Evolutionary conservation across 2,329 filamentous ascomycete species (phyloP), one percentile per base, ranked within the genome.

Genomic region (Beauveria pseudobassiana): DNA sequence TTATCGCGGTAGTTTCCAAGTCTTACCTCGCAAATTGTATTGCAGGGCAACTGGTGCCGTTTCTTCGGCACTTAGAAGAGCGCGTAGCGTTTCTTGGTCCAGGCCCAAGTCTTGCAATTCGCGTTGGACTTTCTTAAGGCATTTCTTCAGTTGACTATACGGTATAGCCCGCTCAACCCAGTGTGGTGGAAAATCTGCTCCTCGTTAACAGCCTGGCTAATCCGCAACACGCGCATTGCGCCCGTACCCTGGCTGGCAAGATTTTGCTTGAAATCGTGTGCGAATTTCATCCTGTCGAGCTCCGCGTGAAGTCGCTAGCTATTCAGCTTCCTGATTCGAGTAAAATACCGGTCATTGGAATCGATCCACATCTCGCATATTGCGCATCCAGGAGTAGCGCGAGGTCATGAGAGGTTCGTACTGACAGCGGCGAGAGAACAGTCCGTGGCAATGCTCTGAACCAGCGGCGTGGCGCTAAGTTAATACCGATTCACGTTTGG

Each of bases 101-200:
- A 96, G 83, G 8, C 91, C 91, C 16, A 93, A 76, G 40, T 82
- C 80, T 46, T 80, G 76, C 58, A 96, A 80, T 76, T 96, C 90
- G 57, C 78, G 76, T 65, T 87, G 84, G 55, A 96, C 87, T 70
- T 87, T 87, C 71, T 93, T 93, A 71, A 96, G 87, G 74, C 89
- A 90, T 77, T 96, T 96, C 75, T 96, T 96, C 62, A 96, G 82
- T 73, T 91, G 85, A 50, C 87, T 83, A 72, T 96, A 96, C 3
- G 89, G 90, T 64, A 96, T 90, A 54, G 91, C 91, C 30, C 86
- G 87, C 50, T 88, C 81, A 54, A 92, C 77, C 84, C 84, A 87
- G 70, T 87, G 85, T 55, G 83, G 76, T 8, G 91, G 91, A 71
- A 91, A 96, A 65, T 84, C 88, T 80, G 57, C 20, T 42, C 0